Evolutionary conservation across 2,329 filamentous ascomycete species (phyloP).

Genomic region (Diaporthe ilicicola): DNA sequence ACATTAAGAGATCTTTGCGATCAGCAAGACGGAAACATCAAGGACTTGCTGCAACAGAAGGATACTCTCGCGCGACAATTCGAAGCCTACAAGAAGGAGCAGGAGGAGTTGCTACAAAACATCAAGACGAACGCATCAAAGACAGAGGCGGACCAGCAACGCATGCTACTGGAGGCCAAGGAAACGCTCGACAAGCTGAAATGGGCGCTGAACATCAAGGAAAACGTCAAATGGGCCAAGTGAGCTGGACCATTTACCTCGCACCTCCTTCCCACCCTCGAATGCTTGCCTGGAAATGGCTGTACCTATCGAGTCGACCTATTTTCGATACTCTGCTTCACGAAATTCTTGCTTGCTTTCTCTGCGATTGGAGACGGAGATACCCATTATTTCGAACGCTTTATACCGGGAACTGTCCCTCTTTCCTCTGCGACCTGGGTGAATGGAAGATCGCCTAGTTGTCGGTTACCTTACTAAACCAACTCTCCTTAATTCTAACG

Average conservation of each 20-base stretch:
- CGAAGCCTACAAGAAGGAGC: conserved; percentile 69
- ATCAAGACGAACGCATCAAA: conserved; percentile 66
- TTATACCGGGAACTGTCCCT: conserved; percentile 8
- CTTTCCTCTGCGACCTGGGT: neutral
- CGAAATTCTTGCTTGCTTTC: conserved; percentile 13
- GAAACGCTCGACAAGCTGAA: conserved; percentile 72
- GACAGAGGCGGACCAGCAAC: conserved; percentile 69
- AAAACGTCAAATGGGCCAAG: conserved; percentile 64
- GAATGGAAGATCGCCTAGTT: neutral
- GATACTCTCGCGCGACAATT: conserved; percentile 68
- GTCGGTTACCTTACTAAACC: conserved; percentile 24
- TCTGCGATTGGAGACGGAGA: conserved; percentile 26
- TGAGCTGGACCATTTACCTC: conserved; percentile 41
- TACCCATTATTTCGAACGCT: conserved; percentile 27
- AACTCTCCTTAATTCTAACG: conserved; percentile 27
- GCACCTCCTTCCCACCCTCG: neutral
- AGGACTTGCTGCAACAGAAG: conserved; percentile 67
- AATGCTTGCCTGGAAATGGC: neutral
- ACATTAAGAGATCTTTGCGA: conserved; percentile 75
- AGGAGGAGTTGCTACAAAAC: conserved; percentile 66
- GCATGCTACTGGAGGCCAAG: conserved; percentile 64
- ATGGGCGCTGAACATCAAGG: conserved; percentile 76
- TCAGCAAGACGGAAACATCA: conserved; percentile 75
- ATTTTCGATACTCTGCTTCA: neutral
- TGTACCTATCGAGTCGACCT: neutral